These are phyloP conservation scores for Macrolepiota fuliginosa DNA, from an alignment of 768 basidiomycete genomes.

Conservation along the genomic window DNA sequence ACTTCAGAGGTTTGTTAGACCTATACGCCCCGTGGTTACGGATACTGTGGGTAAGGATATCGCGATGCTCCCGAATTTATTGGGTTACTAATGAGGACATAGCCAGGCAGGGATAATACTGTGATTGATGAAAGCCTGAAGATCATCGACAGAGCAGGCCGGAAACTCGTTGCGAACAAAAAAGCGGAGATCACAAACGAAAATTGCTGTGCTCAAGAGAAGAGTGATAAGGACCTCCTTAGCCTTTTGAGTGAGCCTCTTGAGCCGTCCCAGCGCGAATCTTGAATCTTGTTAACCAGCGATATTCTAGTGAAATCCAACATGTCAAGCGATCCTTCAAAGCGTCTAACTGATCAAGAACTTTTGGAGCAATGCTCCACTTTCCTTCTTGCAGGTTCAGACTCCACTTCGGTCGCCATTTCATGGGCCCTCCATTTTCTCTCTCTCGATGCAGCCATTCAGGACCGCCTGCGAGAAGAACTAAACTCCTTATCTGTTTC, in stretches of 20 bases:
- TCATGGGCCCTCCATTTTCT: constrained; percentile 60
- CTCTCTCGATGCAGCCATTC: constrained; percentile 49
- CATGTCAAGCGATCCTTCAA: constrained; percentile 40
- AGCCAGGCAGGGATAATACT: constrained; percentile 42
- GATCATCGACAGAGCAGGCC: constrained; percentile 39
- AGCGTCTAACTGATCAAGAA: constrained; percentile 56
- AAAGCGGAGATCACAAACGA: constrained; percentile 35
- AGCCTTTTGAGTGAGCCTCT: constrained; percentile 42
- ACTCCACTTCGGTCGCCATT: constrained; percentile 54
- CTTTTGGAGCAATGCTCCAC: constrained; percentile 65
- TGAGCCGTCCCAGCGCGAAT: neutral
- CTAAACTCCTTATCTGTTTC: constrained; percentile 17
- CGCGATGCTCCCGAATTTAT: neutral
- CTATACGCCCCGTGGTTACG: constrained; percentile 46
- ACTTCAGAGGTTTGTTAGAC: constrained; percentile 36
- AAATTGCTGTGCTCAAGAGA: constrained; percentile 17
- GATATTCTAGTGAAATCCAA: constrained; percentile 56
- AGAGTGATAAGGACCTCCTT: constrained; percentile 43
- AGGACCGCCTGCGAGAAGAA: constrained; percentile 56
- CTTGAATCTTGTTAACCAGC: neutral
- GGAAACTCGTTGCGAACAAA: constrained; percentile 41
- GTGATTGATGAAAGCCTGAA: constrained; percentile 35
- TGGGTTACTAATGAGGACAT: neutral
- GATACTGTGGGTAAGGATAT: constrained; percentile 38
- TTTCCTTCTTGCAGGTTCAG: constrained; percentile 63